Conservation (phyloP, 2,329 filamentous ascomycete genomes). For the Colletotrichum simmondsii region DNA sequence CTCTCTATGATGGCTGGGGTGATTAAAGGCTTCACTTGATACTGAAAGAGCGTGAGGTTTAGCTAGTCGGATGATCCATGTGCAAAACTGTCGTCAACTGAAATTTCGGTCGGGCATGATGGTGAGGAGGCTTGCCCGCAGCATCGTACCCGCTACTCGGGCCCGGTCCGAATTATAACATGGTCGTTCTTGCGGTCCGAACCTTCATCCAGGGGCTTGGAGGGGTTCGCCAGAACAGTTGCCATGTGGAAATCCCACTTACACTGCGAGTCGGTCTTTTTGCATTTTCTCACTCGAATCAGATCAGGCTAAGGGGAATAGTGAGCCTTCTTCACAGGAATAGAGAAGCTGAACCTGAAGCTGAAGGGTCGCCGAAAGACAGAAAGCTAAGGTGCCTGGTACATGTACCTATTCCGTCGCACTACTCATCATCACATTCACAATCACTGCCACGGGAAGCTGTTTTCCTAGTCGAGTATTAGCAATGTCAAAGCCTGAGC, state of each 20-base stretch:
- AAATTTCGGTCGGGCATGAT: neutral
- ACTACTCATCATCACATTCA: neutral
- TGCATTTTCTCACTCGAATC: too few species aligned
- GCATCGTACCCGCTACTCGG: neutral
- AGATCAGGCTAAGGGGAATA: neutral
- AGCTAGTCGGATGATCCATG: neutral
- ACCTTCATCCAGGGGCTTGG: neutral
- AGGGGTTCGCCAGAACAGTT: too few species aligned
- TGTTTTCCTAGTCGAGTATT: neutral
- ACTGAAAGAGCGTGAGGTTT: neutral
- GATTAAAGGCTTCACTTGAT: too few species aligned
- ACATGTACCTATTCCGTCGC: too few species aligned
- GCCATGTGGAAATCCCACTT: neutral
- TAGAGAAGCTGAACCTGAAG: too few species aligned
- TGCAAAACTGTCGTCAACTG: neutral
- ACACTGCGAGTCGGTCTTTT: too few species aligned
- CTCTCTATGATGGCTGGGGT: too few species aligned
- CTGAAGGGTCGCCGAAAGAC: too few species aligned
- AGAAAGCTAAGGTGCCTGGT: too few species aligned
- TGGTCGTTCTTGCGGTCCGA: neutral
- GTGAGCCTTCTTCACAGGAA: neutral
- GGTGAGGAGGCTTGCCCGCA: too few species aligned
- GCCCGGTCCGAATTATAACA: neutral
- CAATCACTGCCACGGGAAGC: neutral
- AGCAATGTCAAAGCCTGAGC: neutral